Percentiles rank a stretch among this genome's conserved stretches.
Evolutionary conservation across 2,329 filamentous ascomycete genomes (phyloP).

Genomic region (Xylogone sp.): DNA sequence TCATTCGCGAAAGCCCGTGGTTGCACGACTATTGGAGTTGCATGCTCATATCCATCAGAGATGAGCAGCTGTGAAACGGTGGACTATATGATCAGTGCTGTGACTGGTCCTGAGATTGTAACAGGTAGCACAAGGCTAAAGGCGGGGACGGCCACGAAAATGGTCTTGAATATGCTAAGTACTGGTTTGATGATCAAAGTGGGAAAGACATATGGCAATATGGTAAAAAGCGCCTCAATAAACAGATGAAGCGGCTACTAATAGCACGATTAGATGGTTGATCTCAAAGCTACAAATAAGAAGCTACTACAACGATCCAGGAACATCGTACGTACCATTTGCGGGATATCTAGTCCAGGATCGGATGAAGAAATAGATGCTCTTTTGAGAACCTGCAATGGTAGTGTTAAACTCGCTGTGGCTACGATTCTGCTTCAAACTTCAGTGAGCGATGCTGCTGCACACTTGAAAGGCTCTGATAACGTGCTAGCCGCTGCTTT

Average conservation of each 20-base stretch:
- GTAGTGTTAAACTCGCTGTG: constrained; percentile 28
- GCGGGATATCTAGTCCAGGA: constrained; percentile 12
- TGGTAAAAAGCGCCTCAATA: constrained; percentile 23
- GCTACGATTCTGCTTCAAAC: constrained; percentile 2
- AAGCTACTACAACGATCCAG: constrained; percentile 33
- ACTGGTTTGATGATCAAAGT: constrained; percentile 37
- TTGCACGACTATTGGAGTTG: constrained; percentile 34
- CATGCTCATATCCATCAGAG: constrained; percentile 31
- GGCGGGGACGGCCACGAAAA: constrained; percentile 40
- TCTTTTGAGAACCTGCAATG: constrained; percentile 23
- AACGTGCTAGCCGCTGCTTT: neutral
- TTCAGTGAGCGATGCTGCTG: constrained; percentile 17
- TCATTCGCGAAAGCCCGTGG: constrained; percentile 31
- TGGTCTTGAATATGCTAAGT: constrained; percentile 41
- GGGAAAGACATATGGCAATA: constrained; percentile 39
- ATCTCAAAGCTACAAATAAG: constrained; percentile 33
- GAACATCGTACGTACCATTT: constrained; percentile 29
- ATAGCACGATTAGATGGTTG: constrained; percentile 27
- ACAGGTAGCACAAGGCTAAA: constrained; percentile 44
- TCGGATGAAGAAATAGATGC: constrained; percentile 25
- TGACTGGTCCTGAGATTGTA: constrained; percentile 39
- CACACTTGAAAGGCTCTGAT: constrained; percentile 1
- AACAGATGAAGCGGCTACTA: neutral
- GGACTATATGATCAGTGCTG: constrained; percentile 32
- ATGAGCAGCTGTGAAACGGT: constrained; percentile 24